Evolutionary conservation across 306 rosid species (phyloP).

Genomic region (Sesbania bispinosa): DNA sequence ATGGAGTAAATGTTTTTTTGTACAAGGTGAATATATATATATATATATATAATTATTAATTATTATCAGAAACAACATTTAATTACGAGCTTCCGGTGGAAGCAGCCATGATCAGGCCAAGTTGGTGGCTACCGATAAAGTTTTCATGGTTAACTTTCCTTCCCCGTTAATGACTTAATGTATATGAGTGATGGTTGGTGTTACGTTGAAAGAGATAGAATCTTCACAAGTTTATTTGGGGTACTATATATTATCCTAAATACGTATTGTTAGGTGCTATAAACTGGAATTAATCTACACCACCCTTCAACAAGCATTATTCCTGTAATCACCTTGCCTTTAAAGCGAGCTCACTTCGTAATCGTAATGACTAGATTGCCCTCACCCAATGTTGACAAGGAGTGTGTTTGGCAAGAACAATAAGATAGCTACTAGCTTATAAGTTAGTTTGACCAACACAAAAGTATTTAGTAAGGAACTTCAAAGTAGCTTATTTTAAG

Average conservation of each 20-base stretch:
- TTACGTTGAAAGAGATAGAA: neutral
- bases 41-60: no score
- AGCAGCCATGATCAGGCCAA: neutral
- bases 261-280: neutral
- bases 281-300: neutral
- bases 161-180: conserved; percentile 12
- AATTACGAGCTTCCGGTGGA: neutral
- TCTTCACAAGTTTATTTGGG: neutral
- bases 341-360: conserved; percentile 9
- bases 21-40: no score
- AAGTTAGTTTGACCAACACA: no score
- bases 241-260: neutral
- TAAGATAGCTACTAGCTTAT: no score
- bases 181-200: conserved; percentile 20
- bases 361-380: neutral
- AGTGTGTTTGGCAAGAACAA: no score
- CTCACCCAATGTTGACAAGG: neutral
- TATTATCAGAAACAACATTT: neutral
- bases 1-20: neutral
- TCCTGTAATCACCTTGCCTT: conserved; percentile 20
- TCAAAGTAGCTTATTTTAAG: no score
- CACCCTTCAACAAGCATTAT: neutral
- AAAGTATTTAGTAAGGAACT: no score
- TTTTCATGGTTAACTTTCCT: conserved; percentile 17
- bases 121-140: conserved; percentile 15